phyloP scores from a whole-genome alignment of 495 filamentous ascomycete species.

The Daldinia grandis region DNA sequence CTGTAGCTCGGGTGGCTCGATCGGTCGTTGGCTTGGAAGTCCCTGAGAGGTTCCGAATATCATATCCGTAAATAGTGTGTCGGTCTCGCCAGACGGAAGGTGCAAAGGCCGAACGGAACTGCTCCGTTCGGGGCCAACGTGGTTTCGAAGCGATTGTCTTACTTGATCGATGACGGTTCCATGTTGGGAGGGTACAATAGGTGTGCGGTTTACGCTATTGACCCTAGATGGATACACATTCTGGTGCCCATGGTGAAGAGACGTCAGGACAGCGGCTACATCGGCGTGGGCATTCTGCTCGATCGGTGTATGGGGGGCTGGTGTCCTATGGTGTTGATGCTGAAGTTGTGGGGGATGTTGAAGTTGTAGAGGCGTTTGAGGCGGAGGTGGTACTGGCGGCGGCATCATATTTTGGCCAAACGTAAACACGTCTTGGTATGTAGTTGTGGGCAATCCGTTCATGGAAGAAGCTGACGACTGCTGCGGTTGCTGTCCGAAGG shows the following conservation, averaged over 20 bases:
- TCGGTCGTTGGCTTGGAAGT: conserved; percentile 22
- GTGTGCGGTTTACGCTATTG: conserved; percentile 21
- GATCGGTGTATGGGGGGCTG: conserved; percentile 28
- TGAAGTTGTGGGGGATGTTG: conserved; percentile 19
- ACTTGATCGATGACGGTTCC: conserved; percentile 18
- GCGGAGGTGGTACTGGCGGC: conserved; percentile 43
- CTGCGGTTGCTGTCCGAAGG: conserved; percentile 61
- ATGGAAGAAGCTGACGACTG: conserved; percentile 31
- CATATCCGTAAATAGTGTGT: conserved; percentile 51
- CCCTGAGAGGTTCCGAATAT: conserved; percentile 44
- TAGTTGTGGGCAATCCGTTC: conserved; percentile 24
- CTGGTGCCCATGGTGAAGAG: conserved; percentile 38
- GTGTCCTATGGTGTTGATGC: conserved; percentile 20
- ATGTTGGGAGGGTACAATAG: conserved; percentile 28
- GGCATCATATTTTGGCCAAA: conserved; percentile 45
- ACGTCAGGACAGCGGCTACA: conserved; percentile 39
- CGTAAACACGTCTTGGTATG: conserved; percentile 32
- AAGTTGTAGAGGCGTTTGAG: conserved; percentile 37
- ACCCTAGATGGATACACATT: conserved; percentile 20
- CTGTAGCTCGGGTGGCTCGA: conserved; percentile 52
- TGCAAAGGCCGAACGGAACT: conserved; percentile 38
- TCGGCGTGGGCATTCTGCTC: conserved; percentile 42
- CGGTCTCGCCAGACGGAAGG: conserved; percentile 27
- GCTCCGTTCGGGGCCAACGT: conserved; percentile 14
- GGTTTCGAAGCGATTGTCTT: conserved; percentile 23